Evolutionary conservation across 352 stramenopile species (phyloP).

Genomic region (Pythium grandisporangium): DNA sequence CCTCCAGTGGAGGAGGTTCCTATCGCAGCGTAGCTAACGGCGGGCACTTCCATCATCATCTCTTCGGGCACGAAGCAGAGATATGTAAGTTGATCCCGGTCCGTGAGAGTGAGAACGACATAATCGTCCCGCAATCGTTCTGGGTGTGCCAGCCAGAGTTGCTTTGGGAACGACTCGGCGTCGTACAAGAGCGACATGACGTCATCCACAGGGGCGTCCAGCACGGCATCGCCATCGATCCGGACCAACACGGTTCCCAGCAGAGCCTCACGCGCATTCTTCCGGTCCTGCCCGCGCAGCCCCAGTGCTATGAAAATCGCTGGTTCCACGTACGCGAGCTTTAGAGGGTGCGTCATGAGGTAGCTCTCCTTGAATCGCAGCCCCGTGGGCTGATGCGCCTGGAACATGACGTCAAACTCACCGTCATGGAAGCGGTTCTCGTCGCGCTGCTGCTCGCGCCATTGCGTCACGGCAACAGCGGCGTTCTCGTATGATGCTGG

Average conservation of each 20-base stretch:
- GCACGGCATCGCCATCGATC: conserved; percentile 17
- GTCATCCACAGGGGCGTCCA: conserved; percentile 18
- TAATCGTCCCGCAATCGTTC: conserved; percentile 15
- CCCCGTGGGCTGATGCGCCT: conserved; percentile 18
- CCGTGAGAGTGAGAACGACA: conserved; percentile 15
- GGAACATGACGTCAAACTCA: conserved; percentile 30
- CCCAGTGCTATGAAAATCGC: conserved; percentile 3
- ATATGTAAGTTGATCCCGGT: conserved; percentile 16
- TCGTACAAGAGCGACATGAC: conserved; percentile 20
- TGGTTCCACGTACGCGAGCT: conserved; percentile 14
- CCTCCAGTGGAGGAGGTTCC: conserved; percentile 1
- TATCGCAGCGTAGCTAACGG: conserved; percentile 18
- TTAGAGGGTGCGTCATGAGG: conserved; percentile 22
- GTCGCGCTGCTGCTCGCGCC: conserved; percentile 9
- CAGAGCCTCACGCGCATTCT: not conserved
- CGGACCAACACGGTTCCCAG: conserved; percentile 16
- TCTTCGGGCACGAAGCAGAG: conserved; percentile 20
- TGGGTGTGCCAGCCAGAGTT: conserved; percentile 17
- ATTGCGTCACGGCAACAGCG: conserved; percentile 10
- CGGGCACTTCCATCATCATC: conserved; percentile 31
- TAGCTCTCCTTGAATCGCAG: conserved; percentile 24
- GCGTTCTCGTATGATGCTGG: conserved; percentile 15
- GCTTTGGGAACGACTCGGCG: conserved; percentile 17
- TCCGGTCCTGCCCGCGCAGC: not conserved
- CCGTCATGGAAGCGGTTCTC: conserved; percentile 11